phyloP scores from a whole-genome alignment of 768 basidiomycete genomes.

The Mycena amicta region DNA sequence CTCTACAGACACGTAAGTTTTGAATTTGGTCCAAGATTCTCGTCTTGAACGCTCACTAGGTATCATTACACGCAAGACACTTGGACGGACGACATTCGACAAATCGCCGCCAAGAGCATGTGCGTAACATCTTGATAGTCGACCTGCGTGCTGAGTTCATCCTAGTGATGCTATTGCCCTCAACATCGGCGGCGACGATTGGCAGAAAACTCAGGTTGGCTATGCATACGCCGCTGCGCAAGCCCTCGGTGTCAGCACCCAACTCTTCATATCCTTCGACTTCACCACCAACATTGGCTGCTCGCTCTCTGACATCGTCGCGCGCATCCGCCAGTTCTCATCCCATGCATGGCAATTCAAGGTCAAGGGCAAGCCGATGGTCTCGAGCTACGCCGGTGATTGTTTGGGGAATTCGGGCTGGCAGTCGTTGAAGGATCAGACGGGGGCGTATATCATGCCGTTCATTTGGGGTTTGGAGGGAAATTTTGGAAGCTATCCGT shows the following conservation, averaged over 20 bases:
- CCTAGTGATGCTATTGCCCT: conserved; percentile 61
- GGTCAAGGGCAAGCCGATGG: conserved; percentile 54
- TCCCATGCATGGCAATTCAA: conserved; percentile 57
- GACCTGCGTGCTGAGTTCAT: conserved; percentile 18
- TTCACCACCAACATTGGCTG: conserved; percentile 52
- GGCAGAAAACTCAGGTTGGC: conserved; percentile 50
- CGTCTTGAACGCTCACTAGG: conserved; percentile 27
- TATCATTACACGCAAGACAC: conserved; percentile 41
- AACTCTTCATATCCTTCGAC: conserved; percentile 62
- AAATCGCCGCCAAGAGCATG: conserved; percentile 46
- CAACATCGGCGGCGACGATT: conserved; percentile 59
- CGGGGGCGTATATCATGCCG: conserved; percentile 52
- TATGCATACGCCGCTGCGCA: conserved; percentile 55
- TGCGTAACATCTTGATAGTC: conserved; percentile 27
- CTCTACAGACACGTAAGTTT: conserved; percentile 44
- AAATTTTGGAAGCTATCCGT: conserved; percentile 47
- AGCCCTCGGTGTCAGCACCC: conserved; percentile 43
- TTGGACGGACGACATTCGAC: conserved; percentile 45
- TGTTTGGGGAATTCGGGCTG: conserved; percentile 58
- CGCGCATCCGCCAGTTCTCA: conserved; percentile 48
- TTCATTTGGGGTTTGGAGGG: conserved; percentile 58
- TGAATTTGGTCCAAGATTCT: not conserved
- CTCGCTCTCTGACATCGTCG: conserved; percentile 42
- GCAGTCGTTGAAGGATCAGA: conserved; percentile 49
- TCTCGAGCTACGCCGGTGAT: conserved; percentile 65